These are phyloP conservation scores for Ormosia emarginata DNA, from an alignment of 306 rosid genomes.

Conservation along the genomic window DNA sequence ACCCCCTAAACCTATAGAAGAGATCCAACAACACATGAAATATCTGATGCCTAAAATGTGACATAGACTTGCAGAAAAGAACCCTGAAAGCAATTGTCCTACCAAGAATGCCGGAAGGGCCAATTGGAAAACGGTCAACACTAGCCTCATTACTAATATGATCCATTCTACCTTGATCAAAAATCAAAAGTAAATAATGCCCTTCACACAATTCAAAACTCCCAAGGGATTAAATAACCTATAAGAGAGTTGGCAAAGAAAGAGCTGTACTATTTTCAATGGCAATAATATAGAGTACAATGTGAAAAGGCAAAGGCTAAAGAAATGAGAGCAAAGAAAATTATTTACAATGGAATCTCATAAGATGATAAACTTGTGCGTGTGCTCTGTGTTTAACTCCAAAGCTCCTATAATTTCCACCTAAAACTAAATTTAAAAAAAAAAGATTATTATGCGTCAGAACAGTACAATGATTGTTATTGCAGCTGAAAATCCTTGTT, in stretches of 20 bases:
- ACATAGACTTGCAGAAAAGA: conserved; percentile 76
- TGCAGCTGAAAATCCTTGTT: conserved; percentile 5
- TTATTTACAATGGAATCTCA: background rate
- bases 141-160: conserved; percentile 78
- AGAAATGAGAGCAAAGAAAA: background rate
- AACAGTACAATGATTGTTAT: background rate
- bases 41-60: conserved; percentile 62
- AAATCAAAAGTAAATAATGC: background rate
- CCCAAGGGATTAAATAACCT: conserved; percentile 13
- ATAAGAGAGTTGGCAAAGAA: background rate
- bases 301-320: background rate
- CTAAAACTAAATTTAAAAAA: background rate
- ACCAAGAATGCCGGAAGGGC: conserved; percentile 82
- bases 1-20: conserved; percentile 47
- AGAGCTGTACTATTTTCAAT: background rate
- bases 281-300: background rate
- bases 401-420: background rate
- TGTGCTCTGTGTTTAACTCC: background rate
- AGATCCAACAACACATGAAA: conserved; percentile 40
- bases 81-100: conserved; percentile 77
- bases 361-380: background rate
- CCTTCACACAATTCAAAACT: conserved; percentile 5
- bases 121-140: conserved; percentile 81
- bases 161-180: conserved; percentile 53
- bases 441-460: background rate